Evolutionary conservation across 306 rosid genomes (phyloP).

Genomic region (Corylus heterophylla): DNA sequence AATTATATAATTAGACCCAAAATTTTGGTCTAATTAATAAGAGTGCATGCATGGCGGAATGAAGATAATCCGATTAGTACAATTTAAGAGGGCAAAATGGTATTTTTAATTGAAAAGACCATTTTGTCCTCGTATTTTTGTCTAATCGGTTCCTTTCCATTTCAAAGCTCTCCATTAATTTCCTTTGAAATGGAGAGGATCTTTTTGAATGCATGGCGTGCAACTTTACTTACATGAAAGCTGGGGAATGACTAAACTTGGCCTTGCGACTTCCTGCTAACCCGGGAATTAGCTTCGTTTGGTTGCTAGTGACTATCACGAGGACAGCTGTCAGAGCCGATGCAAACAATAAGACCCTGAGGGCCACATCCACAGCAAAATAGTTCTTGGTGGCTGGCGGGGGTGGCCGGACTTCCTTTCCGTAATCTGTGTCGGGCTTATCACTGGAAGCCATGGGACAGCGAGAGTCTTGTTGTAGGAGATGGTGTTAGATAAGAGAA

Average conservation of each 20-base stretch:
- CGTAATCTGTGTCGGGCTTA: slow-evolving; percentile 52
- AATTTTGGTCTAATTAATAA: background rate
- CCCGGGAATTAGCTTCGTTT: slow-evolving; percentile 32
- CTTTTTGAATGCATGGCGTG: background rate
- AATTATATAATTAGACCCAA: background rate
- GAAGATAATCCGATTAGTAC: too few relatives aligned
- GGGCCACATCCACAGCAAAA: slow-evolving; percentile 36
- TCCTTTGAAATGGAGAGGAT: too few relatives aligned
- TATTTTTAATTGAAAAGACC: too few relatives aligned
- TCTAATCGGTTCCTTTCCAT: too few relatives aligned
- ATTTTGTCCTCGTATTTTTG: too few relatives aligned
- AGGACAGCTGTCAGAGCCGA: slow-evolving; percentile 58
- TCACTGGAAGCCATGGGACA: slow-evolving; percentile 62
- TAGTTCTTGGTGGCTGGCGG: slow-evolving; percentile 10
- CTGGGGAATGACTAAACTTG: slow-evolving; percentile 78
- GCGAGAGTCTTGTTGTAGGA: too few relatives aligned
- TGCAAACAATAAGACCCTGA: slow-evolving; percentile 70
- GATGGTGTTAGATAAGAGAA: slow-evolving; percentile 12
- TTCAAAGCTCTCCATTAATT: too few relatives aligned
- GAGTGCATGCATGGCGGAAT: background rate
- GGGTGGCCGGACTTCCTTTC: slow-evolving; percentile 25
- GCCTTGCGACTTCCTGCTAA: slow-evolving; percentile 14
- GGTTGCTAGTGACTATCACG: slow-evolving; percentile 66
- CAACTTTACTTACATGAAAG: slow-evolving; percentile 58
- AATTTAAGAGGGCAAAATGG: too few relatives aligned